phyloP scores from a whole-genome alignment of 2,329 filamentous ascomycete species.

The Penicillium sp. region DNA sequence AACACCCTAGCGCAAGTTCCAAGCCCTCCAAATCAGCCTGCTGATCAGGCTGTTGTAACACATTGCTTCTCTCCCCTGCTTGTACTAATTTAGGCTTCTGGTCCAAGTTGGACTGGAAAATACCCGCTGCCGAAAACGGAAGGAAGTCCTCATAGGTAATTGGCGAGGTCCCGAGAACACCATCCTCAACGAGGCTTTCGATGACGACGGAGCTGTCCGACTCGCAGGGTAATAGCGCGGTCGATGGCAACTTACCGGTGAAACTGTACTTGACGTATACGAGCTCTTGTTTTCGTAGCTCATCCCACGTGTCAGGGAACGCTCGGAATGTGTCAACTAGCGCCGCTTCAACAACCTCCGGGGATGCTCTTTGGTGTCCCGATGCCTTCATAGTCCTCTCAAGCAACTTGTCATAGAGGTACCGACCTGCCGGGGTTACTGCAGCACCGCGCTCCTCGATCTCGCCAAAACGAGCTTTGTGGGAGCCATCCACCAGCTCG shows the following conservation, averaged over 20 bases:
- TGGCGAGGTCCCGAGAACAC: conserved; percentile 36
- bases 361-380: conserved; percentile 10
- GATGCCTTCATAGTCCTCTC: conserved; percentile 19
- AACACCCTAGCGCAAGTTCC: conserved; percentile 1
- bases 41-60: neutral
- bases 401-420: conserved; percentile 47
- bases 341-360: conserved; percentile 17
- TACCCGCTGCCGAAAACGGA: conserved; percentile 51
- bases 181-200: conserved; percentile 21
- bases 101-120: conserved; percentile 46
- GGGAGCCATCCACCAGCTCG: conserved; percentile 31
- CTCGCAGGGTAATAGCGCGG: neutral
- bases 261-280: conserved; percentile 39
- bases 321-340: conserved; percentile 29
- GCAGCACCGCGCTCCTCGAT: conserved; percentile 53
- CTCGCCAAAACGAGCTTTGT: conserved; percentile 52
- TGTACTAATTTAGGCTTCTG: neutral
- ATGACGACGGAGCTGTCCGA: neutral
- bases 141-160: conserved; percentile 55
- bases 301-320: conserved; percentile 42
- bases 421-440: conserved; percentile 44
- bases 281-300: conserved; percentile 33
- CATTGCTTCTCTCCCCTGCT: neutral
- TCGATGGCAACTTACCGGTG: conserved; percentile 13
- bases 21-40: neutral